Conservation (phyloP, 495 filamentous ascomycete genomes). For the Pseudoneurospora amorphoporcata region DNA sequence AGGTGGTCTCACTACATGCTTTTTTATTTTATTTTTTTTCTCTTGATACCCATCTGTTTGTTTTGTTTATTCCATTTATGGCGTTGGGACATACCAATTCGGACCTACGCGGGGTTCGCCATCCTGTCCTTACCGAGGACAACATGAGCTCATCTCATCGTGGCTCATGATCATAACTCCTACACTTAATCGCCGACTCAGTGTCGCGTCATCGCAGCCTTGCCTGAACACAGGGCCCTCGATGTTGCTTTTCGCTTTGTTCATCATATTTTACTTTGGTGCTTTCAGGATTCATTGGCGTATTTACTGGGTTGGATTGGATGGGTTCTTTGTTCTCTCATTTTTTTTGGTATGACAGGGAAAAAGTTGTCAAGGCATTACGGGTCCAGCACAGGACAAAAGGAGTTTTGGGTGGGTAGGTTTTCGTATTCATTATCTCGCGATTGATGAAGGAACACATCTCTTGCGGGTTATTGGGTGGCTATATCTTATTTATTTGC, state of each 20-base stretch:
- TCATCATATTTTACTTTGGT: neutral
- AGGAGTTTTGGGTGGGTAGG: neutral
- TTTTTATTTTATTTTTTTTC: neutral
- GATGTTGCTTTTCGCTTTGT: neutral
- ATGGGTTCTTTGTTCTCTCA: neutral
- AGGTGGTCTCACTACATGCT: neutral
- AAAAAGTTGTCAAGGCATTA: neutral
- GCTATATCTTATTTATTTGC: neutral
- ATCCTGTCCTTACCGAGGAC: neutral
- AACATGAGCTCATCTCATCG: neutral
- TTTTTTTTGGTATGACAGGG: neutral
- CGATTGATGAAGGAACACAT: neutral
- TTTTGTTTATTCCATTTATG: constrained; percentile 3
- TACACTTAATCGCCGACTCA: neutral
- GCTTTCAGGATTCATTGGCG: neutral
- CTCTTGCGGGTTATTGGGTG: neutral
- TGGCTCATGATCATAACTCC: neutral
- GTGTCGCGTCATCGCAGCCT: neutral
- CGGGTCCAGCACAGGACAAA: neutral
- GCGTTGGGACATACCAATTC: neutral
- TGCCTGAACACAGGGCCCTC: neutral
- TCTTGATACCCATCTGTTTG: constrained; percentile 8
- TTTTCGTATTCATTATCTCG: neutral
- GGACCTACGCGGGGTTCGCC: neutral
- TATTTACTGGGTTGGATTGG: neutral